Base-by-base conservation (phyloP, 1,284 basidiomycete species). In the Mycosarcoma maydis region DNA sequence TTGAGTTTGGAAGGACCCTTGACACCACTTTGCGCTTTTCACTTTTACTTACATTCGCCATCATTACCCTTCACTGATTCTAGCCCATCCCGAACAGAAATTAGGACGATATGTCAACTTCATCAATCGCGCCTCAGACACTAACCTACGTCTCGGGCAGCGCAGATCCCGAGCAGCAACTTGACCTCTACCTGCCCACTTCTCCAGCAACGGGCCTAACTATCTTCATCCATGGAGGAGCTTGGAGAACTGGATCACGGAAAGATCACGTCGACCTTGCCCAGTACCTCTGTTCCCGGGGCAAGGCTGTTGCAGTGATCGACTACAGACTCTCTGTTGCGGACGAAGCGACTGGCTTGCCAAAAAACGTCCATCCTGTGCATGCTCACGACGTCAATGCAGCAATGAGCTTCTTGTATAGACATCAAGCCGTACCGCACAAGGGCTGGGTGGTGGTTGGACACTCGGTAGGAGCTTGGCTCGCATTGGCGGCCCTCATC, bases 381-480 rank as follows among this genome's bases (percentile, higher is more conserved):
- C 68, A 72, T 36, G 53, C 38, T n/a, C 23, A 58, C 22, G 68
- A 72, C 32, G 54, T 55, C 29, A 44, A 57, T 45, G 53, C 58
- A 10, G 68, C 68, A 11, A 23, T 72, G 26, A 19, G 16, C 4
- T 67, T 67, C 40, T 43, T 72, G 41, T 39, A 27, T 17, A 3
- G 23, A 2, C 26, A 46, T 10, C 13, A 33, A 11, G 68, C 56
- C 20, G 42, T 61, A 22, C 62, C 62, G 4, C 7, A 39, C 1
- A 34, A 17, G 23, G 47, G 37, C 16, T 60, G 57, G 57, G 19
- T 59, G 4, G 40, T 72, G 1, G 58, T 72, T 4, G 68, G 68
- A 8, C 68, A 72, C 22, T 72, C 68, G 39, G 59, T 72, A 19
- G 68, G 68, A 0, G 68, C 62, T 6, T 72, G 68, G 68, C 40